Evolutionary conservation across 352 stramenopile genomes (phyloP).

Genomic region (Elongisporangium anandrum): DNA sequence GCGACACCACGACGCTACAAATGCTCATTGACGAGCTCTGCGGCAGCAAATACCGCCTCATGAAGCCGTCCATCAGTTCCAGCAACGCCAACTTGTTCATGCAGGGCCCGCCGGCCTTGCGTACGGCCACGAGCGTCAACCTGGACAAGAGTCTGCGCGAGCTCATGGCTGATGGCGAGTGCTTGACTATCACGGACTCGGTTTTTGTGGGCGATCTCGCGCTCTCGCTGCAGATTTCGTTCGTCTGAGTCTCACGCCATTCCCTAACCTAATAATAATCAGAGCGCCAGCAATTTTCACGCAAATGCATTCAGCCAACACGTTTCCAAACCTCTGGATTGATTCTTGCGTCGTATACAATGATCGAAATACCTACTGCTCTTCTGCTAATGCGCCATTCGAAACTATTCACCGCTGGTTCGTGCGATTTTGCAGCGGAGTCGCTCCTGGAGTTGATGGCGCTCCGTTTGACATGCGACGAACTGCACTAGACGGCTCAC

Average conservation of each 20-base stretch:
- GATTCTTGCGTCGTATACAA: not conserved
- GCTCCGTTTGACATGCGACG: not conserved
- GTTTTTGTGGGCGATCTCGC: conserved; percentile 85
- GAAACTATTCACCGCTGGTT: not conserved
- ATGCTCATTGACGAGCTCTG: conserved; percentile 64
- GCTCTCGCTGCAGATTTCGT: conserved; percentile 55
- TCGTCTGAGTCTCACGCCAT: not conserved
- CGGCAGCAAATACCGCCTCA: conserved; percentile 49
- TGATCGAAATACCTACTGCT: not conserved
- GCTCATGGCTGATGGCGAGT: conserved; percentile 87
- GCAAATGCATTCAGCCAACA: not conserved
- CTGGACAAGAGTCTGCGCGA: conserved; percentile 87
- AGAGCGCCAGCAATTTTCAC: not conserved
- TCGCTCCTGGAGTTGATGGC: conserved; percentile 2
- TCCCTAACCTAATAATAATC: not conserved
- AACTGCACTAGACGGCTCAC: not conserved
- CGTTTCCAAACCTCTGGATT: not conserved
- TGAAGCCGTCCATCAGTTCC: conserved; percentile 72
- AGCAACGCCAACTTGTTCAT: conserved; percentile 69
- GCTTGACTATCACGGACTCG: conserved; percentile 92
- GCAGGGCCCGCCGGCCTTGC: conserved; percentile 75
- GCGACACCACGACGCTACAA: conserved; percentile 45
- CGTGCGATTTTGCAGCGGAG: not conserved
- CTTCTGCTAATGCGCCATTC: too few species aligned
- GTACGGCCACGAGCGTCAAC: conserved; percentile 90